Base-by-base conservation (phyloP, 2,329 filamentous ascomycete species). In the Ploettnerulaceae sp. region DNA sequence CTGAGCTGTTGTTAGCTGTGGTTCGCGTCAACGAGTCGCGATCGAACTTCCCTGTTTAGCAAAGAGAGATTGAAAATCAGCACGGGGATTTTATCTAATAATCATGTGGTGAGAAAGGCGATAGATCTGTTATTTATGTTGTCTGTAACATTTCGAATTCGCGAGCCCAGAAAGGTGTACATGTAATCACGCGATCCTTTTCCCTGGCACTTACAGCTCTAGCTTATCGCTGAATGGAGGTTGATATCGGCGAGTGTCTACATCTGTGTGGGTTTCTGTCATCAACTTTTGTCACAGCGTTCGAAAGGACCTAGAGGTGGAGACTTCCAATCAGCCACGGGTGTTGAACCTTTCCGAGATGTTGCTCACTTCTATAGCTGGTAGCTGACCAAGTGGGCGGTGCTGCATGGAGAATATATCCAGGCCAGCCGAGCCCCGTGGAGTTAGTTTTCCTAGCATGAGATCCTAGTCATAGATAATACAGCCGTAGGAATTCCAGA, bases 281-380 rank as follows among this genome's bases (percentile, higher is more conserved):
- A 37, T 37, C 34, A 12, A 14, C 34, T 37, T 25, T 25, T n/a
- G 5, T 14, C n/a, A n/a, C n/a, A n/a, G n/a, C n/a, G n/a, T n/a
- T n/a, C n/a, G n/a, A n/a, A n/a, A n/a, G n/a, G n/a, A n/a, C n/a
- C n/a, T n/a, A n/a, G n/a, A n/a, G n/a, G n/a, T n/a, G n/a, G n/a
- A n/a, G n/a, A n/a, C 34, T 37, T 37, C 21, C 21, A 37, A 37
- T 37, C 21, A 37, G 34, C 34, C n/a, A 37, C 21, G 12, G 34
- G 24, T 25, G 21, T 11, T 22, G 34, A 25, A 37, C 34, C 21
- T 37, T 37, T 37, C n/a, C n/a, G n/a, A n/a, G n/a, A n/a, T n/a
- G 21, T 37, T 37, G 21, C 34, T 14, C n/a, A 25, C 14, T 14
- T 37, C 34, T 14, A 37, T 37, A 37, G 26, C 34, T 37, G 5